phyloP scores from a whole-genome alignment of 106 monocot genomes.

The Dendrobium nobile region DNA sequence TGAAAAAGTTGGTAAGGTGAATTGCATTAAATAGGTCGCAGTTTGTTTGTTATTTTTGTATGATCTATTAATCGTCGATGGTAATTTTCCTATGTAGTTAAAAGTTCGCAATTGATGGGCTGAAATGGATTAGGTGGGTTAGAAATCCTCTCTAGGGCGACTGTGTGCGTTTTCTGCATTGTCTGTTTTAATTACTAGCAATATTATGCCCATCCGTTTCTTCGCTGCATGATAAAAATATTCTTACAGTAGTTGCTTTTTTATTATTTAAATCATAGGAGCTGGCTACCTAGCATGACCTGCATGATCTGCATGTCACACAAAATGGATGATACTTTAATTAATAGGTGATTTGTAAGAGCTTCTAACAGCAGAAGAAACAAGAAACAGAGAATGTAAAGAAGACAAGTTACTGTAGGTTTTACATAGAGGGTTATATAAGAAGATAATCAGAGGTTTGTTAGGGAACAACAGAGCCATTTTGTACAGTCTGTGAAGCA shows the following conservation, averaged over 20 bases:
- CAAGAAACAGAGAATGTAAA: no score
- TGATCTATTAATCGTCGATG: background rate
- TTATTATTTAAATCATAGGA: background rate
- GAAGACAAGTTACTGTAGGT: no score
- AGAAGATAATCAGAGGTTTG: no score
- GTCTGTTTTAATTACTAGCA: background rate
- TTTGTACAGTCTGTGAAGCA: no score
- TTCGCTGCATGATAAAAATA: background rate
- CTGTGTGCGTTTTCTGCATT: background rate
- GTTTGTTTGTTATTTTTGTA: background rate
- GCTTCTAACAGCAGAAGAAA: no score
- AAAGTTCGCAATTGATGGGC: background rate
- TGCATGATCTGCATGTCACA: background rate
- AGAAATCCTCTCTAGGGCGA: background rate
- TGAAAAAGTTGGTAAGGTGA: background rate
- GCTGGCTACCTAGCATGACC: background rate
- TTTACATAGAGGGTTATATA: no score
- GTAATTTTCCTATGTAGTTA: background rate
- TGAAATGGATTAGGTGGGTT: background rate
- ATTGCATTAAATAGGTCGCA: background rate
- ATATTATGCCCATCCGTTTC: background rate
- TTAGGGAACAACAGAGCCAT: no score
- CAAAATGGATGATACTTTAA: background rate
- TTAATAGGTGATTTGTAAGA: no score
- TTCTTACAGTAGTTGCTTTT: background rate